phyloP scores from a whole-genome alignment of 2,329 filamentous ascomycete genomes.

The Colletotrichum euphorbiae region DNA sequence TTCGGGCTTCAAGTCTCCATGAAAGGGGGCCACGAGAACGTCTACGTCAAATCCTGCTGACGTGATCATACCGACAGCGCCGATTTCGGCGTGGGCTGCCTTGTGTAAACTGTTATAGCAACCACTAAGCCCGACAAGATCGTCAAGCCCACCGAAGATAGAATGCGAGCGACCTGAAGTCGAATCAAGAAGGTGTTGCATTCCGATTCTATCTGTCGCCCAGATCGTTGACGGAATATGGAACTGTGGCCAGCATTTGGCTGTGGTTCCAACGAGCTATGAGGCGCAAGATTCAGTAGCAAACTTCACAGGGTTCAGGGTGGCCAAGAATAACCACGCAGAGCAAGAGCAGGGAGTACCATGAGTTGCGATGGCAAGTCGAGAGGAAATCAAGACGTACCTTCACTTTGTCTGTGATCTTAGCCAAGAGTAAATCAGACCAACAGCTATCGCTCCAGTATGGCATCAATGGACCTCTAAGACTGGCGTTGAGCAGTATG shows the following conservation, averaged over 20 bases:
- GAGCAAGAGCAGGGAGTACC: too few relatives aligned
- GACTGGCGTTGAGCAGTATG: conserved; percentile 49
- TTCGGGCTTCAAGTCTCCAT: conserved; percentile 15
- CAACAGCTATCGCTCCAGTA: conserved; percentile 50
- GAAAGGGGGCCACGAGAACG: conserved; percentile 48
- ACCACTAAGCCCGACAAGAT: conserved; percentile 45
- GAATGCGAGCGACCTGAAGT: conserved; percentile 41
- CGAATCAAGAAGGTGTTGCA: conserved; percentile 49
- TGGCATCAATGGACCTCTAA: conserved; percentile 52
- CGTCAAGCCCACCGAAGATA: conserved; percentile 42
- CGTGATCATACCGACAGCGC: conserved; percentile 45
- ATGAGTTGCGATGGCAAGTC: too few relatives aligned
- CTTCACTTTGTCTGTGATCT: conserved; percentile 47
- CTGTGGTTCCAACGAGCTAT: conserved; percentile 52
- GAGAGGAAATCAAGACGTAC: conserved; percentile 24
- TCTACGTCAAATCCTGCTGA: conserved; percentile 48
- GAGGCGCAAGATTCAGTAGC: too few relatives aligned
- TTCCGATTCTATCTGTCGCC: conserved; percentile 51
- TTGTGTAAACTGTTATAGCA: conserved; percentile 45
- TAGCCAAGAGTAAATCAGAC: conserved; percentile 48
- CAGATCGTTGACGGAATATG: conserved; percentile 52
- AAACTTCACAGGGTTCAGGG: too few relatives aligned
- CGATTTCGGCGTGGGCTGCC: conserved; percentile 48
- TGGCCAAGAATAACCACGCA: too few relatives aligned
- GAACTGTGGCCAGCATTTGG: conserved; percentile 48